A percentile compares a stretch with the other conserved stretches of the same genome.
phyloP scores from a whole-genome alignment of 108 stramenopile genomes.

The Asterionellopsis glacialis region DNA sequence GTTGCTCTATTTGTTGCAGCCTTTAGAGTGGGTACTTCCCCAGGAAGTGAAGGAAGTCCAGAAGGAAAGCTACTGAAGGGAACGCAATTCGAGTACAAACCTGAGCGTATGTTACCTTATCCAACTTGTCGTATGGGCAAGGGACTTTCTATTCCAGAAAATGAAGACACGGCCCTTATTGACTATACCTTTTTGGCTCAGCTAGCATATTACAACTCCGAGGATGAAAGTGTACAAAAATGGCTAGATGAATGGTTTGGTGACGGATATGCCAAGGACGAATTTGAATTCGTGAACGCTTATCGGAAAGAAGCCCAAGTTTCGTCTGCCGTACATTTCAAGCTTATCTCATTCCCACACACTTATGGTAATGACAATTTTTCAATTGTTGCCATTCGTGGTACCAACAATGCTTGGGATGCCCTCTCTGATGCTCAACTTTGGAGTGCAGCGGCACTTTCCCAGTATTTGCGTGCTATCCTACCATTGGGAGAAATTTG shows the following conservation, averaged over 20 bases:
- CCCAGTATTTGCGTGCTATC: slow-evolving; percentile 53
- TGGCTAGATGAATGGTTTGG: slow-evolving; percentile 63
- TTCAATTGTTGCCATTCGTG: slow-evolving; percentile 65
- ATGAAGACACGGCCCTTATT: slow-evolving; percentile 22
- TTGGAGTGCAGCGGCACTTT: slow-evolving; percentile 60
- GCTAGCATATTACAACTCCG: slow-evolving; percentile 20
- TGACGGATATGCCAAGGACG: slow-evolving; percentile 32
- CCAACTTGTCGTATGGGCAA: slow-evolving; percentile 6
- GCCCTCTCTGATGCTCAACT: slow-evolving; percentile 67
- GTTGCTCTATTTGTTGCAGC: neutral
- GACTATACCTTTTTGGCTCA: slow-evolving; percentile 55
- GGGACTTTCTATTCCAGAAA: slow-evolving; percentile 4
- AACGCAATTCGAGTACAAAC: slow-evolving; percentile 26
- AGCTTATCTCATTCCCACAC: slow-evolving; percentile 37
- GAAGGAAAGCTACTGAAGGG: no score
- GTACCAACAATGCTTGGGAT: slow-evolving; percentile 68
- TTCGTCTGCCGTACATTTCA: slow-evolving; percentile 47
- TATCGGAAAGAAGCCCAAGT: slow-evolving; percentile 26
- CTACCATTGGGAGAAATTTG: slow-evolving; percentile 61
- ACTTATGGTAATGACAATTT: slow-evolving; percentile 4
- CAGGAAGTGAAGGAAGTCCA: neutral
- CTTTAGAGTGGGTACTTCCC: neutral
- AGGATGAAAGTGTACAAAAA: slow-evolving; percentile 27
- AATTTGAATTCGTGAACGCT: slow-evolving; percentile 39
- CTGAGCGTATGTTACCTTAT: slow-evolving; percentile 5